Conservation (phyloP, 495 filamentous ascomycete genomes). For the Hypoxylon cercidicola region DNA sequence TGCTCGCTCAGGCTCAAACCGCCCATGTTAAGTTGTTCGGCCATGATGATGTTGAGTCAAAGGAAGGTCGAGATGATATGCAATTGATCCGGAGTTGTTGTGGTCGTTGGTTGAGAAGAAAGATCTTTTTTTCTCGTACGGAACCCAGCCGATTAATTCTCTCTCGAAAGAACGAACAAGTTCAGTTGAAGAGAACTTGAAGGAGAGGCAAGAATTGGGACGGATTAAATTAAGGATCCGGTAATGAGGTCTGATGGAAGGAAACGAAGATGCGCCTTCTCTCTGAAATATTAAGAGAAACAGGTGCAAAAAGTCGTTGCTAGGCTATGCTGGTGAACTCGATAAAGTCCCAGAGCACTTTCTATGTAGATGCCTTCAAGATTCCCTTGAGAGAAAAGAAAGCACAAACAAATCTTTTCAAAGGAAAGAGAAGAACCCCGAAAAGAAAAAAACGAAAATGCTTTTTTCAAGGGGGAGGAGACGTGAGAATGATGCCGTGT, state of each 20-base stretch:
- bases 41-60: constrained; percentile 67
- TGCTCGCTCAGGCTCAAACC: constrained; percentile 78
- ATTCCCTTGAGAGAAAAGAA: constrained; percentile 56
- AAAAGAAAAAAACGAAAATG: constrained; percentile 45
- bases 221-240: constrained; percentile 13
- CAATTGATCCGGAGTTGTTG: constrained; percentile 7
- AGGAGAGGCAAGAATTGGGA: constrained; percentile 30
- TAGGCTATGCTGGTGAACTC: constrained; percentile 11
- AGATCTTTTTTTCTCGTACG: constrained; percentile 41
- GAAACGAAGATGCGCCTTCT: constrained; percentile 34
- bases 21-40: constrained; percentile 93
- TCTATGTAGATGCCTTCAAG: constrained; percentile 38
- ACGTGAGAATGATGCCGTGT: constrained; percentile 37
- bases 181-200: constrained; percentile 43
- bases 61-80: constrained; percentile 11
- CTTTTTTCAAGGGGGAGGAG: constrained; percentile 44
- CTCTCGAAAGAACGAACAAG: constrained; percentile 56
- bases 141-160: constrained; percentile 46
- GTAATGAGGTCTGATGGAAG: constrained; percentile 23
- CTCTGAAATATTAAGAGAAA: constrained; percentile 29
- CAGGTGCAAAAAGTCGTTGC: constrained; percentile 21
- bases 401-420: constrained; percentile 48
- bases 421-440: constrained; percentile 45
- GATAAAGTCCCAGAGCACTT: constrained; percentile 27
- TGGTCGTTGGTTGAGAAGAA: constrained; percentile 26